Evolutionary conservation across 2,329 filamentous ascomycete species (phyloP).

Genomic region (Ophiostoma quercus): DNA sequence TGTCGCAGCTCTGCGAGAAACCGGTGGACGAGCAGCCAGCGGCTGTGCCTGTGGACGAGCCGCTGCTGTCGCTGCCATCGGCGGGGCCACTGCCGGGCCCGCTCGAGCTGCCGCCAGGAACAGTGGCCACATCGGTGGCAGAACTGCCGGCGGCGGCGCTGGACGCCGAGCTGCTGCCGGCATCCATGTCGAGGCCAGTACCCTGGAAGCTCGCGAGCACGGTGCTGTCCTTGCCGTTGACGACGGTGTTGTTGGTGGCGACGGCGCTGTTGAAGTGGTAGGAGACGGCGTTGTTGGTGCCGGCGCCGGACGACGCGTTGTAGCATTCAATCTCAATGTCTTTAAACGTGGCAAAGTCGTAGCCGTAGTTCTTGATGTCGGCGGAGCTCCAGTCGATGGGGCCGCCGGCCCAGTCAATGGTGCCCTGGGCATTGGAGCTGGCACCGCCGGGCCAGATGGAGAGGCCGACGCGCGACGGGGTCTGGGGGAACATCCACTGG

Average conservation of each 20-base stretch:
- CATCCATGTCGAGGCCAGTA: conserved; percentile 70
- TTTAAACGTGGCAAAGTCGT: conserved; percentile 78
- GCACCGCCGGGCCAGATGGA: conserved; percentile 95
- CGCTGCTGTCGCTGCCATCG: conserved; percentile 3
- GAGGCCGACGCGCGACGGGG: conserved; percentile 81
- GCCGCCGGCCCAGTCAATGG: conserved; percentile 87
- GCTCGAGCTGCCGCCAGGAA: conserved; percentile 34
- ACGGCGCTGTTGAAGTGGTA: conserved; percentile 67
- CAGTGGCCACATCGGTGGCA: conserved; percentile 26
- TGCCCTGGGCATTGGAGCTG: conserved; percentile 71
- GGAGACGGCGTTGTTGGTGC: conserved; percentile 61
- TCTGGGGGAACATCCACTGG: conserved; percentile 85
- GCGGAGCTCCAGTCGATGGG: conserved; percentile 77
- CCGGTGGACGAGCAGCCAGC: conserved; percentile 36
- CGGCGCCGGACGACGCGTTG: conserved; percentile 56
- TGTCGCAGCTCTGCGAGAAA: conserved; percentile 41
- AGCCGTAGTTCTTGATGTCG: conserved; percentile 73
- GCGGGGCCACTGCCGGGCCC: conserved; percentile 29
- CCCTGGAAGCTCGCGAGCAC: conserved; percentile 72
- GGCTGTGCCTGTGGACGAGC: conserved; percentile 32
- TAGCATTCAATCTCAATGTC: conserved; percentile 84
- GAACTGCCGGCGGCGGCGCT: conserved; percentile 21
- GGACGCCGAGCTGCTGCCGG: conserved; percentile 32
- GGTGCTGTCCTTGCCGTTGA: conserved; percentile 68
- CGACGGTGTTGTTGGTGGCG: conserved; percentile 71